Base-by-base conservation (phyloP, 306 rosid genomes). In the Acacia melanoxylon region DNA sequence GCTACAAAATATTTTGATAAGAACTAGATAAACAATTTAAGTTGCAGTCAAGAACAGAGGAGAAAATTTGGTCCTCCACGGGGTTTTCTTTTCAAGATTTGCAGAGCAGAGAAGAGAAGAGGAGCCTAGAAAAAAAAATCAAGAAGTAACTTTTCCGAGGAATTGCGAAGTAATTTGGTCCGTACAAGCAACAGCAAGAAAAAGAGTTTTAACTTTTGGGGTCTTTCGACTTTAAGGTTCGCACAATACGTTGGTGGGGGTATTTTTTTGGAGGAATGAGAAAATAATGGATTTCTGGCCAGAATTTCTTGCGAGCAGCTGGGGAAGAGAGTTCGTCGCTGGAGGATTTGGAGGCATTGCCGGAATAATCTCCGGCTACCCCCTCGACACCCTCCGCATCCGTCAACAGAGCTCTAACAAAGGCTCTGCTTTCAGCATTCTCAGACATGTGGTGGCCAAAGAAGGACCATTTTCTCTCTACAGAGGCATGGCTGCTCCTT, bases 341-440 rank as follows among this genome's bases (percentile, higher is more conserved):
- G 98, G 98, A 22, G 98, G 99, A 0, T 83, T 87, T 76, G 98
- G 99, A 59, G 99, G 99, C 62, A 80, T 87, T 52, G 99, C 99
- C 35, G 98, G 98, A 59, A 46, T 95, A 7, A 14, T 95, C 49
- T 89, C 97, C 9, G 98, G 99, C 51, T 90, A 92, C 71, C 99
- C 97, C 2, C 89, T 95, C 10, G 98, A 95, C 76, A 95, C 99
- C 10, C 85, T 95, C 15, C 84, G 97, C 0, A 40, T 95, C 74
- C 84, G 85, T 61, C 93, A 89, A 49, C 98, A 95, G 24, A 52
- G 76, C 80, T 81, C 93, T 1, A 69, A 56, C 45, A 75, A 84
- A 20, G 93, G 89, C 29, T 92, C 98, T 51, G 94, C 97, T 15
- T 79, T 81, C 74, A 29, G 6, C 71, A 89, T 95, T 77, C 85